Evolutionary conservation across 1,284 basidiomycete species (phyloP), one percentile per base, ranked within the genome.

Genomic region (Vanrija pseudolonga): DNA sequence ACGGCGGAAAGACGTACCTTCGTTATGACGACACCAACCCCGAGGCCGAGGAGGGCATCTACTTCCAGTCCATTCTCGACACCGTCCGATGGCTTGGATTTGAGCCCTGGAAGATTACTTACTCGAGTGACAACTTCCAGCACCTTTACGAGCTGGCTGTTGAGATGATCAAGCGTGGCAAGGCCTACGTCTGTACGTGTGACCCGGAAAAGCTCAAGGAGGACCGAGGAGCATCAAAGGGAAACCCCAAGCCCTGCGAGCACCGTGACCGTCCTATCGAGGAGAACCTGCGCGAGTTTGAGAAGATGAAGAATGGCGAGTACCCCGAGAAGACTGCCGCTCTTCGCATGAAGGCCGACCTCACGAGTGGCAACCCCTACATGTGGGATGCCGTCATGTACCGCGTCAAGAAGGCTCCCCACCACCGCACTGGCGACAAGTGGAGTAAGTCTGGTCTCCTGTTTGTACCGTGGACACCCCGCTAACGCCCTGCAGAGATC

Each of bases 361-460:
- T 98, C 38, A 82, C 85, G 50, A 89, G 91, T 58, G 89, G 89
- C 12, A 99, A 98, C 77, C 95, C 96, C 22, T 93, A 95, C 78
- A 98, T 99, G 95, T 99, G 96, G 96, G 96, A 99, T 77, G 77
- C 97, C 54, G 90, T 97, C 45, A 95, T 95, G 17, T 99, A 98
- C 74, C 87, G 96, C 36, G 91, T 98, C 42, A 82, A 98, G 56
- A 83, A 89, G 50, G 85, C 90, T 6, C 84, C 89, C 39, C 96
- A 99, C 76, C 95, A 98, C 73, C 85, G 96, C 26, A 98, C 96
- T 0, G 86, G 86, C 23, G 85, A 87, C 73, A 89, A 88, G 66
- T 99, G 96, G 96, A 90, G 64, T 82, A 77, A 26, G 26, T 26
- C 26, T n/a, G n/a, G n/a, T n/a, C n/a, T n/a, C n/a, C n/a, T n/a